Conservation (phyloP, 1,139 yeast species). For the Suhomyces bokatorum region DNA sequence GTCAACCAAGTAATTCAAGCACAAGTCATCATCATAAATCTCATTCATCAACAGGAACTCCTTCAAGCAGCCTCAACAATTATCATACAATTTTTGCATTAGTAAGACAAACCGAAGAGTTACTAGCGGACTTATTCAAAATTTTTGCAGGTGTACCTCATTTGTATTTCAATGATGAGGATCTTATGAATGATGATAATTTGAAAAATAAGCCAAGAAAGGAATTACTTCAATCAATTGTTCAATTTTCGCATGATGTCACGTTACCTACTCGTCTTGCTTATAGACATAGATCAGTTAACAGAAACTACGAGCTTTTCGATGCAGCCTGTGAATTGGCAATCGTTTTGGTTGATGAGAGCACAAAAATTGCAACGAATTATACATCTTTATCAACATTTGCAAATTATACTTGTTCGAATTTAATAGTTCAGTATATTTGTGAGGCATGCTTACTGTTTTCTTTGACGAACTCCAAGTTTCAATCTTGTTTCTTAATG, state of each 20-base stretch:
- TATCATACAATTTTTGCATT: slow-evolving; percentile 4
- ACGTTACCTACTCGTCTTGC: slow-evolving; percentile 38
- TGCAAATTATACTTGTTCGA: slow-evolving; percentile 33
- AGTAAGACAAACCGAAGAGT: slow-evolving; percentile 13
- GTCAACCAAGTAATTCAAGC: neutral
- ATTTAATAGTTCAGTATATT: slow-evolving; percentile 35
- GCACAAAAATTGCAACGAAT: slow-evolving; percentile 20
- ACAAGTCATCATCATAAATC: slow-evolving; percentile 2
- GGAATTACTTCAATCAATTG: slow-evolving; percentile 15
- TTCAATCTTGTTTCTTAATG: slow-evolving; percentile 40
- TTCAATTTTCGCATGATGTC: slow-evolving; percentile 29
- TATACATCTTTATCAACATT: slow-evolving; percentile 27
- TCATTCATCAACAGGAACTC: slow-evolving; percentile 8
- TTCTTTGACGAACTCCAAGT: slow-evolving; percentile 37
- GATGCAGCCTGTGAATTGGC: slow-evolving; percentile 40
- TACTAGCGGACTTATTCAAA: slow-evolving; percentile 38
- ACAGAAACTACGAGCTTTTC: slow-evolving; percentile 23
- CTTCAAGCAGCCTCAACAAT: slow-evolving; percentile 7
- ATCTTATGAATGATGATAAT: slow-evolving; percentile 25
- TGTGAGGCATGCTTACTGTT: slow-evolving; percentile 41
- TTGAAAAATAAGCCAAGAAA: slow-evolving; percentile 12
- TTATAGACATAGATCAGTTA: slow-evolving; percentile 24
- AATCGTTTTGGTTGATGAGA: slow-evolving; percentile 30
- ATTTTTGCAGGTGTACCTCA: slow-evolving; percentile 38
- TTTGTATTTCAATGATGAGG: slow-evolving; percentile 34